Conservation (phyloP, 2,329 filamentous ascomycete species). For the Colletotrichum sp. region DNA sequence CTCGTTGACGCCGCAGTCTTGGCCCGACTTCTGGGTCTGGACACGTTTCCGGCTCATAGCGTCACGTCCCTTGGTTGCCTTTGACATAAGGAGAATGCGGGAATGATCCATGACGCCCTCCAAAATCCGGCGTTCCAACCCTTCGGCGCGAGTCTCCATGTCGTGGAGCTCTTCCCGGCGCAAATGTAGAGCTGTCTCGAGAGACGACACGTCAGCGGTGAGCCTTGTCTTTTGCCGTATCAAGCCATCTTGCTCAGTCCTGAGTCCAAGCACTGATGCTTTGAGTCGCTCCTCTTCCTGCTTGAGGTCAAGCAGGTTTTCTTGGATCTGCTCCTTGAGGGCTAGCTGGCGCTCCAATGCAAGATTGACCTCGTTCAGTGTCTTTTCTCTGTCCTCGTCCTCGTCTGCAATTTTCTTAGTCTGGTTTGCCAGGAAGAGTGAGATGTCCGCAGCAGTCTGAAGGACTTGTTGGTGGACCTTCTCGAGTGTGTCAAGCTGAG, state of each 20-base stretch:
- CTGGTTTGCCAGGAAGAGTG: conserved; percentile 79
- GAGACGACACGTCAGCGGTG: conserved; percentile 83
- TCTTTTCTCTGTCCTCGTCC: conserved; percentile 78
- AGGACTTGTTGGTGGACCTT: conserved; percentile 89
- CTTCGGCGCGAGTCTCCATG: conserved; percentile 90
- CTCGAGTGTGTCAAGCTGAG: conserved; percentile 82
- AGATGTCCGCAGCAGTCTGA: conserved; percentile 82
- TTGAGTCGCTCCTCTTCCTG: conserved; percentile 60
- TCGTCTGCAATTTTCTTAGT: conserved; percentile 77
- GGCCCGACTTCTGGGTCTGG: conserved; percentile 46
- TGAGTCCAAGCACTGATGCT: conserved; percentile 61
- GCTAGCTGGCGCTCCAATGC: conserved; percentile 78
- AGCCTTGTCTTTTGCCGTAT: conserved; percentile 79
- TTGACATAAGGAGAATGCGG: conserved; percentile 82
- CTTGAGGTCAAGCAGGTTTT: conserved; percentile 54
- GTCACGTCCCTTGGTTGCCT: conserved; percentile 59
- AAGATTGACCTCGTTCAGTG: conserved; percentile 79
- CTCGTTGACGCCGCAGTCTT: conserved; percentile 24
- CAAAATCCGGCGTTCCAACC: conserved; percentile 87
- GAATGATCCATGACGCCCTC: conserved; percentile 98
- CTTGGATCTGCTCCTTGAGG: conserved; percentile 67
- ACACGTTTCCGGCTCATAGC: conserved; percentile 65
- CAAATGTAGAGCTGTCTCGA: conserved; percentile 88
- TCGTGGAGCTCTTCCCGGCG: conserved; percentile 88
- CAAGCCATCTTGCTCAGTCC: conserved; percentile 76